Percentiles rank a stretch among this genome's conserved stretches.
These are phyloP conservation scores for Xylaria sp. DNA, from an alignment of 2,329 filamentous ascomycete species.

Conservation along the genomic window DNA sequence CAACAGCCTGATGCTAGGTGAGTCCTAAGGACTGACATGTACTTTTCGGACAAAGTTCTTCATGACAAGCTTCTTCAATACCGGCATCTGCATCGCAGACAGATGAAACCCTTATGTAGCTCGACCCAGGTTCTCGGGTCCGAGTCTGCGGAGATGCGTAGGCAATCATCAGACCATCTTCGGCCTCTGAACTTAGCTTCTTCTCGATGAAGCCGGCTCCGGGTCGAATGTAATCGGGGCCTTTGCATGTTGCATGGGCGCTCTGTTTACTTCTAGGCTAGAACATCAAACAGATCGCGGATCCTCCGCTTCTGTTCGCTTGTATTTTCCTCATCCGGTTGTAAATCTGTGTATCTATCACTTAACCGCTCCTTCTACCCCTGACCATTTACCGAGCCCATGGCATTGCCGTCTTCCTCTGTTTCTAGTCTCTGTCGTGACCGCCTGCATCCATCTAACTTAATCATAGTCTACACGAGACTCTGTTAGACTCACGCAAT, in stretches of 20 bases:
- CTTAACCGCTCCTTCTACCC: conserved; percentile 36
- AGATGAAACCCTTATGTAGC: conserved; percentile 26
- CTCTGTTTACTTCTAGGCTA: conserved; percentile 44
- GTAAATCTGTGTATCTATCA: conserved; percentile 41
- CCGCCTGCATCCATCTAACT: conserved; percentile 30
- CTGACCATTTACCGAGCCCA: conserved; percentile 27
- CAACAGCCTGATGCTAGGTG: conserved; percentile 9
- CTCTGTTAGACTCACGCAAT: conserved; percentile 20
- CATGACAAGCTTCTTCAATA: conserved; percentile 12
- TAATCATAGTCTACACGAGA: conserved; percentile 19
- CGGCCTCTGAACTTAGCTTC: conserved; percentile 6
- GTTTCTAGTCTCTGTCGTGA: conserved; percentile 39
- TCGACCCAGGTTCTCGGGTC: conserved; percentile 39
- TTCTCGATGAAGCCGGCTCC: conserved; percentile 15
- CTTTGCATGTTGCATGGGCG: conserved; percentile 41
- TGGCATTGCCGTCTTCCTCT: conserved; percentile 27
- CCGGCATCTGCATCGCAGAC: conserved; percentile 31
- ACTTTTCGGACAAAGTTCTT: background rate
- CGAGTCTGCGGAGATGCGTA: conserved; percentile 17
- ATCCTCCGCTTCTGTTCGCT: conserved; percentile 55
- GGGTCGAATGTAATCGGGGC: conserved; percentile 12
- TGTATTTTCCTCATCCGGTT: conserved; percentile 54
- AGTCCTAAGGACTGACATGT: conserved; percentile 1
- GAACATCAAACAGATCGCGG: conserved; percentile 34
- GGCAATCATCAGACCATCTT: conserved; percentile 12